Conservation (phyloP, 1,284 basidiomycete species). For the Boletus sp. region DNA sequence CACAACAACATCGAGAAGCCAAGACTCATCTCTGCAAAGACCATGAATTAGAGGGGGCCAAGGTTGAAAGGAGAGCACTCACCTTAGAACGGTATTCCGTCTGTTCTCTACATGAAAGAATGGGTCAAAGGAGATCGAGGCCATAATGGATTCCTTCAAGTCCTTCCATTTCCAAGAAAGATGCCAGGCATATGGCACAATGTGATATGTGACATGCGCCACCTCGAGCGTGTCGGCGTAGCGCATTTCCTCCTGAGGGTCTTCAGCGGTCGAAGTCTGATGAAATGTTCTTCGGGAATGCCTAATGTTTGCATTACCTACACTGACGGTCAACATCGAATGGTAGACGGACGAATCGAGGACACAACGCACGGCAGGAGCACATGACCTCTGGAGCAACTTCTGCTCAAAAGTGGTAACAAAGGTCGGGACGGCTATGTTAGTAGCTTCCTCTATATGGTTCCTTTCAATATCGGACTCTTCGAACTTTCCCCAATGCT, state of each 20-base stretch:
- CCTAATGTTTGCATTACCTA: neutral
- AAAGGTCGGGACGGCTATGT: too few species aligned
- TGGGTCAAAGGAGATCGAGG: neutral
- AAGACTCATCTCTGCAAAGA: neutral
- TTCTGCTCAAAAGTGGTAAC: too few species aligned
- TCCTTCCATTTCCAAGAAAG: too few species aligned
- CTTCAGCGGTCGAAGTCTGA: neutral
- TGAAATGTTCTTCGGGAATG: too few species aligned
- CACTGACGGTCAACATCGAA: neutral
- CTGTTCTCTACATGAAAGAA: neutral
- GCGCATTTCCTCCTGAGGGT: neutral
- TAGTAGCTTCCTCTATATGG: too few species aligned
- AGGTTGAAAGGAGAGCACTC: neutral
- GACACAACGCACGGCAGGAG: neutral
- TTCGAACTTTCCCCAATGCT: too few species aligned
- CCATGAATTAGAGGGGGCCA: neutral
- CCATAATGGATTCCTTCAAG: too few species aligned
- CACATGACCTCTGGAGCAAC: too few species aligned
- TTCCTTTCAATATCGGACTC: too few species aligned
- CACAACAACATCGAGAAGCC: neutral
- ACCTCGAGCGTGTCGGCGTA: neutral
- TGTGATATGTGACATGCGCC: too few species aligned
- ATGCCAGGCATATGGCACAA: too few species aligned
- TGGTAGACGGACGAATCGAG: neutral
- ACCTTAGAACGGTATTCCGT: neutral